Conservation (phyloP, 495 filamentous ascomycete genomes). For the Aspergillus campestris region DNA sequence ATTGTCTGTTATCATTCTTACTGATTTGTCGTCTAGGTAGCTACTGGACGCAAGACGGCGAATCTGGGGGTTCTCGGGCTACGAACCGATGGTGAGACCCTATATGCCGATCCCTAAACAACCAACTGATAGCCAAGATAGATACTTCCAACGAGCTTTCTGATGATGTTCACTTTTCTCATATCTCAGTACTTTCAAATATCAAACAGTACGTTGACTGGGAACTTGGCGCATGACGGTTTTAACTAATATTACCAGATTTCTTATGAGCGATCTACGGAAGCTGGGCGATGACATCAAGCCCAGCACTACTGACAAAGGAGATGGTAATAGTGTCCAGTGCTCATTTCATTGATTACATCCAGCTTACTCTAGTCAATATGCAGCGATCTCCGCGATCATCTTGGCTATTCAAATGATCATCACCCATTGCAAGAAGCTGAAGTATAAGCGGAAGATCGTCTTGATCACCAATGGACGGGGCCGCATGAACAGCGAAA, state of each 20-base stretch:
- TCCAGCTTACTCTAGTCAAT: constrained; percentile 7
- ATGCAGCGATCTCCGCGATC: constrained; percentile 67
- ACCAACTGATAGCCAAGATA: constrained; percentile 17
- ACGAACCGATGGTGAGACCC: constrained; percentile 55
- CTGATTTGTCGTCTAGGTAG: constrained; percentile 43
- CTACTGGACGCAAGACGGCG: constrained; percentile 74
- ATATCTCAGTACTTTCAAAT: constrained; percentile 67
- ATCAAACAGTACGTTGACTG: constrained; percentile 51
- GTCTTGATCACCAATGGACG: constrained; percentile 76
- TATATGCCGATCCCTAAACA: neutral
- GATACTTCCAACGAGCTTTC: constrained; percentile 61
- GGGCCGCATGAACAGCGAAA: constrained; percentile 56
- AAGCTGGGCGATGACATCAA: constrained; percentile 52
- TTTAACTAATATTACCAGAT: constrained; percentile 22
- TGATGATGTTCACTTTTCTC: constrained; percentile 56
- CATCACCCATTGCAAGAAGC: constrained; percentile 64
- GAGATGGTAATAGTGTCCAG: constrained; percentile 52
- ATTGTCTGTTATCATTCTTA: neutral
- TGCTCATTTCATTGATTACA: neutral
- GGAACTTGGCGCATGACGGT: too few species aligned
- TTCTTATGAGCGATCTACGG: constrained; percentile 63
- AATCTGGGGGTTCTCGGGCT: constrained; percentile 74
- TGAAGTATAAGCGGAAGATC: constrained; percentile 82
- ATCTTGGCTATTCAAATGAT: constrained; percentile 86
- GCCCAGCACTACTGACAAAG: constrained; percentile 59